Evolutionary conservation across 2,329 filamentous ascomycete species (phyloP), one percentile per base, ranked within the genome.

Genomic region (Incumbomyces delicatus): DNA sequence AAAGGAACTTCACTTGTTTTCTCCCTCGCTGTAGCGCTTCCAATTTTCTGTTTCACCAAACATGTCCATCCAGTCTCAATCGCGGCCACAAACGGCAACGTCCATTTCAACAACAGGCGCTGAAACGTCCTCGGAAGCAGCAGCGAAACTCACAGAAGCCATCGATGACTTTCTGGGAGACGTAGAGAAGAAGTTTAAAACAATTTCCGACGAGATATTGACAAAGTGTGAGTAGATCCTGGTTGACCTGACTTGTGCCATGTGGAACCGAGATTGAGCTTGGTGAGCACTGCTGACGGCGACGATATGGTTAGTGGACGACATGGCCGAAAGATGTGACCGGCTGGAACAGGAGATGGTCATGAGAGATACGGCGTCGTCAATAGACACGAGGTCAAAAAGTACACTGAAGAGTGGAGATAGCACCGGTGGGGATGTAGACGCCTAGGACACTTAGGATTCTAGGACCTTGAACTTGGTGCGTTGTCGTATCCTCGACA

Each of bases 161-260:
- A 57, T 58, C n/a, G 57, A 58, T 45, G 55, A 57, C 33, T 58
- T 58, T 43, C 48, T 57, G n/a, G 55, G 54, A 17, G 55, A 58
- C 38, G 39, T 58, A 20, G 55, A 58, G 48, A 57, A 57, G 53
- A 58, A 57, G 43, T 58, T 57, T 49, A 57, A 57, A 47, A 52
- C 45, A 3, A 57, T 57, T n/a, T 54, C 52, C 30, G 51, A 58
- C 22, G 57, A 58, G 50, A 58, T 58, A n/a, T 44, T 58, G 46
- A 52, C 52, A 10, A 56, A 57, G 37, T 38, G 53, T 55, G 37
- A 50, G 53, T 52, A 11, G 14, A 20, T n/a, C 10, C 13, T 22
- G 29, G 12, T 38, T 31, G 8, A 6, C 7, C 38, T 10, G 12
- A 20, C 16, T 20, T 14, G 7, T 33, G 27, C 14, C 3, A 16